Conservation (phyloP, 495 filamentous ascomycete species). For the Podospora pseudocomata region DNA sequence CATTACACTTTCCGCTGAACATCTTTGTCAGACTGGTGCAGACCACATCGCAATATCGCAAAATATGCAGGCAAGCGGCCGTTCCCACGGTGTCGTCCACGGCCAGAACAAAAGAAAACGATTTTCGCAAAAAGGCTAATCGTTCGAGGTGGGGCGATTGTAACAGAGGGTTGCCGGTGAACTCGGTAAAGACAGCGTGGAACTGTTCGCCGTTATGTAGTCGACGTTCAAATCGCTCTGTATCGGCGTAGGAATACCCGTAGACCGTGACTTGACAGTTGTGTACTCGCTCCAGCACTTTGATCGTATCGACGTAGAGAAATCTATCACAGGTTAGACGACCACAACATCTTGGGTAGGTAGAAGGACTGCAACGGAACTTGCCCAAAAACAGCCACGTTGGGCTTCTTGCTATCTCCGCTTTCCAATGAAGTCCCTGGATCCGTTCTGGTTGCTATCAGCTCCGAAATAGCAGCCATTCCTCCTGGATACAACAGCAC, state of each 20-base stretch:
- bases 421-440: too few relatives aligned
- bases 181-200: slow-evolving; percentile 26
- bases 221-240: background rate
- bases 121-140: slow-evolving; percentile 4
- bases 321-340: slow-evolving; percentile 15
- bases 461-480: background rate
- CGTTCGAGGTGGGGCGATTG: slow-evolving; percentile 17
- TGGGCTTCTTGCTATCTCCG: background rate
- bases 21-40: slow-evolving; percentile 33
- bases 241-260: slow-evolving; percentile 7
- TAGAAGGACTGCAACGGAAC: background rate
- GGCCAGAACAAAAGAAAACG: slow-evolving; percentile 16
- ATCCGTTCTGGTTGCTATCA: background rate
- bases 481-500: background rate
- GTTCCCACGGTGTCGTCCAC: slow-evolving; percentile 34
- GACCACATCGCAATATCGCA: slow-evolving; percentile 19
- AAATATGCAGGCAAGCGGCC: slow-evolving; percentile 14
- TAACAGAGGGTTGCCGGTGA: slow-evolving; percentile 31
- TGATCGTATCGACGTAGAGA: slow-evolving; percentile 32
- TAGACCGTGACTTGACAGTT: slow-evolving; percentile 1
- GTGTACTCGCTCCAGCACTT: slow-evolving; percentile 17
- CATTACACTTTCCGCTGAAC: slow-evolving; percentile 29
- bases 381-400: background rate
- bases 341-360: background rate
- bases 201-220: background rate